Conservation (phyloP, 2,329 filamentous ascomycete genomes). For the Zalaria obscura region DNA sequence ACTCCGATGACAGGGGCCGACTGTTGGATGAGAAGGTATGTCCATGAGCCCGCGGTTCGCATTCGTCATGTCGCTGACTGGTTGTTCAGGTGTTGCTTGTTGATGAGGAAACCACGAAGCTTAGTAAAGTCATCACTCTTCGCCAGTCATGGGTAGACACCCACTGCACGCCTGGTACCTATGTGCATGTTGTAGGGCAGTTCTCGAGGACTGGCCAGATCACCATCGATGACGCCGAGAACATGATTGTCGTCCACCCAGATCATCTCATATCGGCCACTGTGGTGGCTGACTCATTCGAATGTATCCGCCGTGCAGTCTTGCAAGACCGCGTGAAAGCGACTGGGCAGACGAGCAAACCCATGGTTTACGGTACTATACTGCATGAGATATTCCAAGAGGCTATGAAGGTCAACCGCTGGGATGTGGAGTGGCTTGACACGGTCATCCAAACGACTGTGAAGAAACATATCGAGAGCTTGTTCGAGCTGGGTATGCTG, state of each 20-base stretch:
- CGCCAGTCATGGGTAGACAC: conserved; percentile 81
- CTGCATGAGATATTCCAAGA: conserved; percentile 93
- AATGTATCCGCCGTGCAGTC: conserved; percentile 78
- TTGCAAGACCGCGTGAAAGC: conserved; percentile 92
- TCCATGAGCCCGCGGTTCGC: not conserved
- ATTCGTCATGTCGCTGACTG: conserved; percentile 10
- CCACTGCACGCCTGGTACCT: conserved; percentile 56
- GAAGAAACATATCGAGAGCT: conserved; percentile 69
- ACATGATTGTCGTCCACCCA: conserved; percentile 82
- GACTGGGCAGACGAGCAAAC: conserved; percentile 62
- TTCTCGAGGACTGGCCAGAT: conserved; percentile 61
- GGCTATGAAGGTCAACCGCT: conserved; percentile 68
- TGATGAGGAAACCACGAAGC: conserved; percentile 58
- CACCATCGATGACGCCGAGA: conserved; percentile 65
- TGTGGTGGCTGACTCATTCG: conserved; percentile 91
- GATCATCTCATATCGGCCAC: conserved; percentile 93
- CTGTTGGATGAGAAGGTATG: conserved; percentile 15
- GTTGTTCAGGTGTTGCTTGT: conserved; percentile 59
- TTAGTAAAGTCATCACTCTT: conserved; percentile 55
- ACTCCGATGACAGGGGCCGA: conserved; percentile 47
- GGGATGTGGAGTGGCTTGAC: conserved; percentile 56
- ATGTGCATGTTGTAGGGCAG: conserved; percentile 72
- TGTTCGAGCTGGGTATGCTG: conserved; percentile 69
- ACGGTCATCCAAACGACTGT: conserved; percentile 54
- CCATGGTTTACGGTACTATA: conserved; percentile 83